phyloP scores from a whole-genome alignment of 805 yeast genomes.

The Wickerhamomyces sydowiorum region DNA sequence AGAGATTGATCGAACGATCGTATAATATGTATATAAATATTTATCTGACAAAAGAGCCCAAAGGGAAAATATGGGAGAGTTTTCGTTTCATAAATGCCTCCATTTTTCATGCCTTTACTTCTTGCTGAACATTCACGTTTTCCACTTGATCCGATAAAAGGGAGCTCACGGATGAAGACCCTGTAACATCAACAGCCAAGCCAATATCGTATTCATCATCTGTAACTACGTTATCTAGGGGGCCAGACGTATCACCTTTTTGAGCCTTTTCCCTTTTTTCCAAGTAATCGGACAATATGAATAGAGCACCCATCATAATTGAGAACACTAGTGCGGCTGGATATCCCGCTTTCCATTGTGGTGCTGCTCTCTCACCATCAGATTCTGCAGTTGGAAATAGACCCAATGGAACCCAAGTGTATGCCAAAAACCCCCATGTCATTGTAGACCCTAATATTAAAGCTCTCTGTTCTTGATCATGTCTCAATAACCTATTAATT shows the following conservation, averaged over 20 bases:
- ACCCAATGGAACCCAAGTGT: constrained; percentile 3
- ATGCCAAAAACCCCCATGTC: background rate
- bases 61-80: no score
- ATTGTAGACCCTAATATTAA: background rate
- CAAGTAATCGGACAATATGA: background rate
- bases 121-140: background rate
- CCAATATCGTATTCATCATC: constrained; percentile 2
- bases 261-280: constrained; percentile 1
- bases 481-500: constrained; percentile 1
- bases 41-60: no score
- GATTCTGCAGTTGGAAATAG: constrained; percentile 2
- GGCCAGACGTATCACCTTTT: background rate
- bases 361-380: constrained; percentile 1
- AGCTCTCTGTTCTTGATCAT: constrained; percentile 3
- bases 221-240: background rate
- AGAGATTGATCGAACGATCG: no score
- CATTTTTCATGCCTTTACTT: background rate
- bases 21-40: no score
- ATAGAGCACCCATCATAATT: background rate
- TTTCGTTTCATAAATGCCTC: no score
- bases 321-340: background rate
- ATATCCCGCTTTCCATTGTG: constrained; percentile 1
- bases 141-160: no score
- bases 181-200: background rate
- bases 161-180: no score